Evolutionary conservation across 768 basidiomycete genomes (phyloP).

Genomic region (Naematelia encephala): DNA sequence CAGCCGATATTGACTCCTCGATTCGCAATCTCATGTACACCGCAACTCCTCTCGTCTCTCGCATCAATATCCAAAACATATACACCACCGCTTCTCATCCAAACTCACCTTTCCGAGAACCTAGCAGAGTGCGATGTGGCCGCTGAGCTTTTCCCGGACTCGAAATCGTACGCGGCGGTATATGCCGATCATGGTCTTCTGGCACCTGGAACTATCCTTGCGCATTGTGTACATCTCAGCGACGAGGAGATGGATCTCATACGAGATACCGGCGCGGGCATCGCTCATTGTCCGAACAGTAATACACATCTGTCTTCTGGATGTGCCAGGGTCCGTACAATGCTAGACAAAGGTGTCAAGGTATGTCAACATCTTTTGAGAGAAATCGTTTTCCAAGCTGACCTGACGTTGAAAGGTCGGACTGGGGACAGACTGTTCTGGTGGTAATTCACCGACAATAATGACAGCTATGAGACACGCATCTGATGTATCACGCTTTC

Average conservation of each 20-base stretch:
- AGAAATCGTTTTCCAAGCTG: conserved; percentile 89
- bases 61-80: conserved; percentile 59
- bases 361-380: conserved; percentile 55
- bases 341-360: conserved; percentile 82
- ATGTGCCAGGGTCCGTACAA: conserved; percentile 69
- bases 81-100: conserved; percentile 68
- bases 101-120: conserved; percentile 93
- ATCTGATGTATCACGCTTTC: conserved; percentile 68
- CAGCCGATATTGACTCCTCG: conserved; percentile 90
- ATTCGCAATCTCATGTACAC: conserved; percentile 88
- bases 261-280: conserved; percentile 62
- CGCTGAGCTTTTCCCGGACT: conserved; percentile 63
- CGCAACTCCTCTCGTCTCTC: conserved; percentile 63
- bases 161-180: conserved; percentile 68
- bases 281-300: conserved; percentile 91
- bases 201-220: conserved; percentile 74
- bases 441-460: conserved; percentile 79
- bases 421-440: conserved; percentile 83
- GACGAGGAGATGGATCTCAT: conserved; percentile 72
- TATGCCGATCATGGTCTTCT: conserved; percentile 79
- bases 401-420: conserved; percentile 89
- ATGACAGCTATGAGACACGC: conserved; percentile 66
- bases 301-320: conserved; percentile 90
- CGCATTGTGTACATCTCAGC: conserved; percentile 77
- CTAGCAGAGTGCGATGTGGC: conserved; percentile 66